These are phyloP conservation scores for Pelagophyceae sp. DNA, from an alignment of 352 stramenopile species.

Conservation along the genomic window DNA sequence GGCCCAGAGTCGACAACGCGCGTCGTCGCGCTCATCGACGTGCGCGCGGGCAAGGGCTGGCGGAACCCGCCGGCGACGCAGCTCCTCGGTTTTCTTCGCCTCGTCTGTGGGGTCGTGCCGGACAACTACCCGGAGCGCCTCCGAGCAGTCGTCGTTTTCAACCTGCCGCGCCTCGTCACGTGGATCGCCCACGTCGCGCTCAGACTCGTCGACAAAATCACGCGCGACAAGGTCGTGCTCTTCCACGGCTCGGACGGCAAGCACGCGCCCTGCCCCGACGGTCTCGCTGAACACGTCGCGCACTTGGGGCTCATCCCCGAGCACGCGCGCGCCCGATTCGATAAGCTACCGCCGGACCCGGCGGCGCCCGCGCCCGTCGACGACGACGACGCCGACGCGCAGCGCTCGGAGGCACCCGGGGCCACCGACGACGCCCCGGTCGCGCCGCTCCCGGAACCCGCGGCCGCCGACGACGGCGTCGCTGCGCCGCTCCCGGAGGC, in stretches of 20 bases:
- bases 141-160: neutral
- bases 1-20: neutral
- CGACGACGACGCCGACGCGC: neutral
- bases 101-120: neutral
- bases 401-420: too few species aligned
- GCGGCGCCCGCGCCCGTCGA: neutral
- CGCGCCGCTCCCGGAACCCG: too few species aligned
- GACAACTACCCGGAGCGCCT: neutral
- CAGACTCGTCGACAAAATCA: neutral
- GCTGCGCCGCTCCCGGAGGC: too few species aligned
- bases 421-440: too few species aligned
- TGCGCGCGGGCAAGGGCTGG: neutral
- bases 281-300: neutral
- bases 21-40: constrained; percentile 1
- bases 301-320: neutral
- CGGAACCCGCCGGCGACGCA: neutral
- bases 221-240: constrained; percentile 6
- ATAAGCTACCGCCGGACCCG: too few species aligned
- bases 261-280: neutral
- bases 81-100: neutral
- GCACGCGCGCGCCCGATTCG: neutral
- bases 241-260: neutral
- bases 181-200: neutral
- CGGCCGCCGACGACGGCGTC: too few species aligned
- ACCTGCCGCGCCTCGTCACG: neutral